These are phyloP conservation scores for Penicillium sp. DNA, from an alignment of 2,329 filamentous ascomycete genomes.

Conservation along the genomic window DNA sequence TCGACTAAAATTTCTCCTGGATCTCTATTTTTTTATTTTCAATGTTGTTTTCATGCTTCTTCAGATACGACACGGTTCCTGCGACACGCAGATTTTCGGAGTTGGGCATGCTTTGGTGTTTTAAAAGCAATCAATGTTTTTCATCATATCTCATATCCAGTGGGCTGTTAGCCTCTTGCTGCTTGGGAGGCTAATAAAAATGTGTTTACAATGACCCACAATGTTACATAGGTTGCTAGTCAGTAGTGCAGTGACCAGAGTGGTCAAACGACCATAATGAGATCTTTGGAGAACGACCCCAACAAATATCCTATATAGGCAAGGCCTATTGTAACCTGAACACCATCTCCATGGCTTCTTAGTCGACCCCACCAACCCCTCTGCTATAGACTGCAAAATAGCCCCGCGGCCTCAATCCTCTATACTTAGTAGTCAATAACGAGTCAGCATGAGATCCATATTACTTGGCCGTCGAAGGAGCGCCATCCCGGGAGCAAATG, in stretches of 20 bases:
- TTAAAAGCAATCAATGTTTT: conserved; percentile 28
- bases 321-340: not conserved
- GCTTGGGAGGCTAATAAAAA: conserved; percentile 6
- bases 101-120: conserved; percentile 28
- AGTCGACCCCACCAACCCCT: not conserved
- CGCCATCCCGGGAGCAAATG: too few relatives aligned
- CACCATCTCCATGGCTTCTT: too few relatives aligned
- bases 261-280: conserved; percentile 8
- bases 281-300: conserved; percentile 6
- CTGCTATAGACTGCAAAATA: not conserved
- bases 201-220: conserved; percentile 7
- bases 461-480: not conserved
- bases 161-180: conserved; percentile 7
- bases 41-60: conserved; percentile 18
- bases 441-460: not conserved
- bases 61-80: conserved; percentile 28
- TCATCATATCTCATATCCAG: conserved; percentile 14
- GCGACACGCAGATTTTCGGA: conserved; percentile 17
- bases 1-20: conserved; percentile 38
- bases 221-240: conserved; percentile 11
- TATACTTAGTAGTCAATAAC: not conserved
- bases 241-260: conserved; percentile 5
- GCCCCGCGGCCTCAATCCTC: too few relatives aligned
- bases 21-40: conserved; percentile 15
- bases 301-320: not conserved